These are phyloP conservation scores for Lanmaoa pseudosensibilis DNA, from an alignment of 768 basidiomycete species.

Conservation along the genomic window DNA sequence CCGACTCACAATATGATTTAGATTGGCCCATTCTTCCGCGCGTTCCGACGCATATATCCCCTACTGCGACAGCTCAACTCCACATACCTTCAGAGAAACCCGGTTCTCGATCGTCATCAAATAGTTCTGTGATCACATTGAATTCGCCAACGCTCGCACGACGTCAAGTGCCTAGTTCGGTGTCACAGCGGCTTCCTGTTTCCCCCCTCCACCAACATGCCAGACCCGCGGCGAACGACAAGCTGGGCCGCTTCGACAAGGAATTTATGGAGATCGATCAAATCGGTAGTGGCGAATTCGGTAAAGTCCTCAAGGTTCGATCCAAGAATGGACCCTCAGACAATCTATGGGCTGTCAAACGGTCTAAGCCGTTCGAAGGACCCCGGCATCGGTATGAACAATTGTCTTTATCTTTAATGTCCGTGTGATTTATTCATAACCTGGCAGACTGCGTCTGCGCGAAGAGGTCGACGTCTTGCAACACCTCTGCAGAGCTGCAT, in stretches of 20 bases:
- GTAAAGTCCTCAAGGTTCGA: conserved; percentile 84
- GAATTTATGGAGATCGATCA: conserved; percentile 79
- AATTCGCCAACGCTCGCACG: conserved; percentile 47
- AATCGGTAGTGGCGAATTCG: conserved; percentile 91
- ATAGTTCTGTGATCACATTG: conserved; percentile 45
- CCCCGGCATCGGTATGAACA: conserved; percentile 78
- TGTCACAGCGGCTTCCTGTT: conserved; percentile 25
- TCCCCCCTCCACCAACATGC: conserved; percentile 21
- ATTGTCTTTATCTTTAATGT: conserved; percentile 7
- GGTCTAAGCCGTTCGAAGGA: conserved; percentile 90
- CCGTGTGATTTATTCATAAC: conserved; percentile 18
- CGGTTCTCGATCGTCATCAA: conserved; percentile 58
- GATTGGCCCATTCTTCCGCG: conserved; percentile 59
- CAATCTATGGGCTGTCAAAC: conserved; percentile 84
- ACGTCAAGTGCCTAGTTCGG: conserved; percentile 29
- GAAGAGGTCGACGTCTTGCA: conserved; percentile 94
- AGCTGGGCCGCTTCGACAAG: conserved; percentile 69
- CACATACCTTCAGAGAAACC: conserved; percentile 46
- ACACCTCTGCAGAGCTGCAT: conserved; percentile 54
- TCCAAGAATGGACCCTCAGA: conserved; percentile 56
- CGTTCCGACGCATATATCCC: conserved; percentile 48
- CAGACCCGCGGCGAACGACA: conserved; percentile 45
- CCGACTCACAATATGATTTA: conserved; percentile 27
- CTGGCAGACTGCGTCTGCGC: conserved; percentile 69
- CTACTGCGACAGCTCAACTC: conserved; percentile 40